Percentiles rank a stretch among this genome's conserved stretches.
Evolutionary conservation across 495 filamentous ascomycete species (phyloP).

Genomic region (Pseudoneurospora amorphoporcata): DNA sequence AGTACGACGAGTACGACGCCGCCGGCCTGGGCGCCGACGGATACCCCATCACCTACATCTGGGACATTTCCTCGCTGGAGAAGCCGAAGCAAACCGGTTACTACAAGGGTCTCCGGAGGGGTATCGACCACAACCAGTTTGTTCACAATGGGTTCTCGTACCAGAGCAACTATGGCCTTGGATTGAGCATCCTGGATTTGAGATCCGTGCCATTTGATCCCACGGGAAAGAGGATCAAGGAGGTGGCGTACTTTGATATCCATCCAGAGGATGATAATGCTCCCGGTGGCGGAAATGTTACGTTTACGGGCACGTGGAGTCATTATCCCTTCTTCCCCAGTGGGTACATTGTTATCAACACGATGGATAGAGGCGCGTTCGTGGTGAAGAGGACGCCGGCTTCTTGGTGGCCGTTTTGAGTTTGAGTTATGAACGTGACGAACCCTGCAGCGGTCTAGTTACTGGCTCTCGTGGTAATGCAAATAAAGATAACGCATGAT

Average conservation of each 20-base stretch:
- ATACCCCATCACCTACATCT: conserved; percentile 41
- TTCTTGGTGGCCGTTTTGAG: neutral
- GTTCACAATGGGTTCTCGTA: conserved; percentile 36
- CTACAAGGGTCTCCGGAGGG: conserved; percentile 28
- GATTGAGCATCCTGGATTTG: conserved; percentile 42
- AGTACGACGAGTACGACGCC: conserved; percentile 40
- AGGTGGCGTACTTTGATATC: conserved; percentile 44
- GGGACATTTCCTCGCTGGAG: conserved; percentile 40
- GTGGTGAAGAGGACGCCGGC: conserved; percentile 26
- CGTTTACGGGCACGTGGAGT: conserved; percentile 44
- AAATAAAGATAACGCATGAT: neutral
- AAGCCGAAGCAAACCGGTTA: conserved; percentile 39
- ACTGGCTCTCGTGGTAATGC: neutral
- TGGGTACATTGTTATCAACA: conserved; percentile 44
- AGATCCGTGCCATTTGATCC: conserved; percentile 28
- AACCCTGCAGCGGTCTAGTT: neutral
- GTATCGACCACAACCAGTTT: conserved; percentile 51
- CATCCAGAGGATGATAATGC: conserved; percentile 44
- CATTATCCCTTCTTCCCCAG: conserved; percentile 41
- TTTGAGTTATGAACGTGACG: too few species aligned
- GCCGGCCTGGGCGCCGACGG: conserved; percentile 30
- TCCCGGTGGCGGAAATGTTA: conserved; percentile 25
- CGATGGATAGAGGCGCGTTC: conserved; percentile 44
- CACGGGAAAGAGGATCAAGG: conserved; percentile 27
- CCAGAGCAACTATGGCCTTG: conserved; percentile 45